Base-by-base conservation (phyloP, 441 rosid species). In the Jatropha podagrica region DNA sequence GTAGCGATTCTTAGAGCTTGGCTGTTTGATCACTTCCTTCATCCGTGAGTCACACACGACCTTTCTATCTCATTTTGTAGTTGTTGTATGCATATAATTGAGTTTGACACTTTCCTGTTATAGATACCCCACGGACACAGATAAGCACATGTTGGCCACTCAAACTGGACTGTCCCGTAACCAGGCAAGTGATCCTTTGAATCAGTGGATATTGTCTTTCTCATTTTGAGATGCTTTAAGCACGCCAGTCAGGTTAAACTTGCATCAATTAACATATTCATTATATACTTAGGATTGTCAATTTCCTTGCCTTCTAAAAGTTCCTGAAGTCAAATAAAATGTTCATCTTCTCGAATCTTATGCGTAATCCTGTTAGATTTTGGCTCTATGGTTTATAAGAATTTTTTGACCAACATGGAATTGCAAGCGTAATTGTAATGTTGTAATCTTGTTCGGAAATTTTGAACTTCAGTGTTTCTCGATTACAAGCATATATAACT, bases 1-100 rank as follows among this genome's bases (percentile, higher is more conserved):
- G 90, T 89, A 14, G 85, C 90, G 0, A 75, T 89, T 75, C 91
- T 88, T 10, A 81, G 88, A 74, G 89, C 91, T 52, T 91, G 92
- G 92, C 78, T 89, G 52, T 89, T 87, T 26, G 91, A 89, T 40
- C 91, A 86, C 82, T 86, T 89, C 79, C 93, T 89, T 70, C 93
- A 89, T 65, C 91, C 91, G 91, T 89, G 62, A 78, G 88, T 48
- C 37, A 8, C 48, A 44, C 61, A 9, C 13, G 27, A 46, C 55
- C 52, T 14, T 41, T 17, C 11, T 37, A 10, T 26, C 14, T 37
- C 14, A 1, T 17, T 58, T 32, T 63, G 44, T 37, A 70, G 42
- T 49, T 56, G 38, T 46, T 41, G 42, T 63, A 37, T 62, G 61
- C 62, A 38, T 37, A 42, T 42, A 48, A 27, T 72, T 69, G 48